phyloP scores from a whole-genome alignment of 176 grass and related monocot genomes.

The Zoysia japonica region DNA sequence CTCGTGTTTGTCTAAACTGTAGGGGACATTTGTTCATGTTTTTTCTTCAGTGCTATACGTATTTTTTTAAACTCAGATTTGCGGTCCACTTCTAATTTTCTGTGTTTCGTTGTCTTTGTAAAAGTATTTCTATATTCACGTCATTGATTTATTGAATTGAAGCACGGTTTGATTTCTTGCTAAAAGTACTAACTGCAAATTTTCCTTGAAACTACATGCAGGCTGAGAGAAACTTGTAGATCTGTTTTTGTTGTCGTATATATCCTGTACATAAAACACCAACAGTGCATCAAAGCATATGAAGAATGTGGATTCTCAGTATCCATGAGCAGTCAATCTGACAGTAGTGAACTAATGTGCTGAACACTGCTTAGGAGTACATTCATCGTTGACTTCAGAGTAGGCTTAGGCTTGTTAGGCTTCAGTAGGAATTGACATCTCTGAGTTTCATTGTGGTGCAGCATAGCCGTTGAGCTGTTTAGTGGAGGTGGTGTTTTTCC shows the following conservation, averaged over 20 bases:
- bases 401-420: conserved; percentile 5
- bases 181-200: conserved; percentile 16
- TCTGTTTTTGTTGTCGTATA: background rate
- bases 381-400: conserved; percentile 20
- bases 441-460: background rate
- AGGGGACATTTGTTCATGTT: background rate
- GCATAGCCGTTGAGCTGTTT: conserved; percentile 17
- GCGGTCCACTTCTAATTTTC: background rate
- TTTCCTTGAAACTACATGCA: conserved; percentile 35
- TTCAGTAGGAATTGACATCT: conserved; percentile 22
- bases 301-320: conserved; percentile 1
- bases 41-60: conserved; percentile 3
- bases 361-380: conserved; percentile 20
- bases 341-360: conserved; percentile 28
- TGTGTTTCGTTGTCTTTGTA: background rate
- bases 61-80: background rate
- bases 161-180: background rate
- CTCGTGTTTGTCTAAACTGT: background rate
- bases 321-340: conserved; percentile 11
- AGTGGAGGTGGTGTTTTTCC: background rate
- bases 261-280: conserved; percentile 15
- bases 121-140: background rate
- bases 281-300: background rate
- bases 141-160: conserved; percentile 6
- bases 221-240: conserved; percentile 11